Base-by-base conservation (phyloP, 495 filamentous ascomycete species). In the Glarea lozoyensis region DNA sequence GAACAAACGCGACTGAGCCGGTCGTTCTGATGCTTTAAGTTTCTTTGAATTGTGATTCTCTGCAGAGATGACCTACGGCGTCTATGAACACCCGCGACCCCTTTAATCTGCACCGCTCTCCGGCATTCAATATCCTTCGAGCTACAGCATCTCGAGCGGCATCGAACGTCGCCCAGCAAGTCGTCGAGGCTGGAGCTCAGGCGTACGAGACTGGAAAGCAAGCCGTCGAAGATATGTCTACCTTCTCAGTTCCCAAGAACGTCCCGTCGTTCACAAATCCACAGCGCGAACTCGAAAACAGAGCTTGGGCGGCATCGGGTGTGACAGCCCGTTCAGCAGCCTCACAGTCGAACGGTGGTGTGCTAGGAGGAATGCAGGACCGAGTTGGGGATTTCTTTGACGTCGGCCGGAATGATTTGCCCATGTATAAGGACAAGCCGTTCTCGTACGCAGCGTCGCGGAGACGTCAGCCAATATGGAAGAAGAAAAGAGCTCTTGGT, bases 391-490 rank as follows among this genome's bases (percentile, higher is more conserved):
- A 43, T 41, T 62, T 67, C 51, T 72, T 69, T 63, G 68, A 61
- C 53, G 57, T 44, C 58, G 64, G 33, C 61, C 69, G 55, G 60
- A 65, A 64, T 11, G 70, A 79, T 23, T 67, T 99, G 18, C 92
- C 92, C 29, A 84, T 97, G 81, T 99, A 99, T 64, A 99, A 99
- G 69, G 92, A 99, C 63, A 99, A 99, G 57, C 92, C 92, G 18
- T 93, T 87, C 58, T 69, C 72, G 36, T 84, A 84, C 49, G 65
- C 74, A 19, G 62, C 72, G 35, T 73, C 76, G 15, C 55, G 69
- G 39, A 63, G 70, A 48, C 60, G 60, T 20, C 60, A 55, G 45
- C 72, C 57, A 51, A 63, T 65, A 36, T 70, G 66, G 62, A 58
- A 66, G 57, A 63, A 65, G 54, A 80, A 78, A 60, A 63, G 82